These are phyloP conservation scores for Cercis canadensis DNA, from an alignment of 306 rosid genomes.

Conservation along the genomic window DNA sequence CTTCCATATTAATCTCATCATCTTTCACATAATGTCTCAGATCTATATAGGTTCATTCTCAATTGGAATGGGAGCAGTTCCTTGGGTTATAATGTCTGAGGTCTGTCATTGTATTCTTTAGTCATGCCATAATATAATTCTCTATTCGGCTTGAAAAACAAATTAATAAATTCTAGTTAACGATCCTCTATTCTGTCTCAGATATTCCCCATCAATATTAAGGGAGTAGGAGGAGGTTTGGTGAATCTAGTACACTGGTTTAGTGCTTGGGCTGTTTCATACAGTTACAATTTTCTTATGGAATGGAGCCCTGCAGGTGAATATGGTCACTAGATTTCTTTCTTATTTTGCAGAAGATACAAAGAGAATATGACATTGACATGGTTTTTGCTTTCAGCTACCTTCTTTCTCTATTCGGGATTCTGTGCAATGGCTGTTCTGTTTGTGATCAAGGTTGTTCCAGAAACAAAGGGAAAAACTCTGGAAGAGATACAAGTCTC, in stretches of 20 bases:
- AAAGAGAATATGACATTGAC: not conserved
- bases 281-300: constrained; percentile 12
- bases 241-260: constrained; percentile 13
- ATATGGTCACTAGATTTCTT: too few relatives aligned
- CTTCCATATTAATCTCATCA: too few relatives aligned
- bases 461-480: constrained; percentile 4
- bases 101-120: not conserved
- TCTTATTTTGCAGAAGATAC: too few relatives aligned
- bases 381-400: constrained; percentile 16
- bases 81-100: constrained; percentile 14
- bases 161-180: too few relatives aligned
- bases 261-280: constrained; percentile 7
- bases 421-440: not conserved
- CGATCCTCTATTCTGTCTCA: not conserved
- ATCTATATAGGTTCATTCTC: constrained; percentile 6
- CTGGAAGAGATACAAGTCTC: constrained; percentile 6
- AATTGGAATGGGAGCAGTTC: constrained; percentile 19
- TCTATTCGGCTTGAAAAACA: too few relatives aligned
- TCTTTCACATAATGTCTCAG: not conserved
- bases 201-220: constrained; percentile 8
- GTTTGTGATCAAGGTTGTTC: constrained; percentile 10
- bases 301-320: constrained; percentile 28
- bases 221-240: constrained; percentile 17
- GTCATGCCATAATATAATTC: not conserved
- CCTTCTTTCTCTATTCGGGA: constrained; percentile 4